Evolutionary conservation across 305 asterid species (phyloP).

Genomic region (Stenogyne calaminthoides): DNA sequence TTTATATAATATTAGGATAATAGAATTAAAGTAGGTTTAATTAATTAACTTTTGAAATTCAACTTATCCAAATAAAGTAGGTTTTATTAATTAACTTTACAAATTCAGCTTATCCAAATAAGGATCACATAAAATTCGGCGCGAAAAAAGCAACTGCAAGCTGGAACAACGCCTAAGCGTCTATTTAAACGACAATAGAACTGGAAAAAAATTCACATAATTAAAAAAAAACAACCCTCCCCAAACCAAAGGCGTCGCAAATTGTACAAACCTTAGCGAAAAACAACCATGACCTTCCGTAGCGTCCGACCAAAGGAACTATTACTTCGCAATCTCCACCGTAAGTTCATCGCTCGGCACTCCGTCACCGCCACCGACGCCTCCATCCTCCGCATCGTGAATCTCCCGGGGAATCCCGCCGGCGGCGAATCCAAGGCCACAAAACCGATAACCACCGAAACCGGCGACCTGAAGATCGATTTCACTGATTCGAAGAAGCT

Average conservation of each 20-base stretch:
- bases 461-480: slow-evolving; percentile 24
- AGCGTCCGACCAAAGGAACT: slow-evolving; percentile 37
- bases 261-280: neutral
- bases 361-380: slow-evolving; percentile 43
- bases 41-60: no score
- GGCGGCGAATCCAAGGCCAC: neutral
- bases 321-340: slow-evolving; percentile 37
- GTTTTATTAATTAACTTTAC: no score
- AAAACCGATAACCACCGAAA: neutral
- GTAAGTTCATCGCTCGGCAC: slow-evolving; percentile 32
- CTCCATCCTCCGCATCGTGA: slow-evolving; percentile 26
- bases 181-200: slow-evolving; percentile 2
- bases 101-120: neutral
- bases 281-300: slow-evolving; percentile 47
- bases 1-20: no score
- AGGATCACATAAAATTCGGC: neutral
- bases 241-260: neutral
- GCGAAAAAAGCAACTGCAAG: neutral
- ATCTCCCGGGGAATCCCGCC: slow-evolving; percentile 8
- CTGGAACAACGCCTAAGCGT: slow-evolving; percentile 1
- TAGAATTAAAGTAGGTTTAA: no score
- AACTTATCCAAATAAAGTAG: no score
- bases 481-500: slow-evolving; percentile 50
- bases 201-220: neutral
- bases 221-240: neutral